These are phyloP conservation scores for Fusarium siculi DNA, from an alignment of 2,329 filamentous ascomycete genomes.

Conservation along the genomic window DNA sequence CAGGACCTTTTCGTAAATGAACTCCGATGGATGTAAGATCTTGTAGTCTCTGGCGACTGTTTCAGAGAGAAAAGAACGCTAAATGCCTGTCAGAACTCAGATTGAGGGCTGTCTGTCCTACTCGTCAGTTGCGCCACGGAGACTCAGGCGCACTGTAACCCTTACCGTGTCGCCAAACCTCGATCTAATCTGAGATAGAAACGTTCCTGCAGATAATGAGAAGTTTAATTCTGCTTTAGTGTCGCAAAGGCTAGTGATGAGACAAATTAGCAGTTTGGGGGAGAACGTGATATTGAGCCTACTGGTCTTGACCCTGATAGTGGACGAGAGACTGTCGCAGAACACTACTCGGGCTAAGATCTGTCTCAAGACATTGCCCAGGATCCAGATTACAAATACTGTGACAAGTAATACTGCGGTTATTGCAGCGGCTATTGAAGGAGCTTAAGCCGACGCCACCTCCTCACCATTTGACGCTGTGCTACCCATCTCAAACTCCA, in stretches of 20 bases:
- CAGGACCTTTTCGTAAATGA: background rate
- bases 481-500: background rate
- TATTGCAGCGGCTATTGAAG: background rate
- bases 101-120: background rate
- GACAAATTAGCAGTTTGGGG: accelerated
- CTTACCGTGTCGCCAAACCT: background rate
- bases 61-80: background rate
- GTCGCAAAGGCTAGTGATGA: no score
- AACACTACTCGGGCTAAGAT: background rate
- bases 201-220: background rate
- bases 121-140: background rate
- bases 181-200: background rate
- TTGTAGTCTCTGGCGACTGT: no score
- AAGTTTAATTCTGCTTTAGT: background rate
- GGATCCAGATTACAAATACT: background rate
- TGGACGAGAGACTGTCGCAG: background rate
- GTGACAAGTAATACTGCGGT: background rate
- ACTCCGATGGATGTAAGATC: background rate
- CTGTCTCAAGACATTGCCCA: background rate
- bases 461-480: background rate
- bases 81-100: background rate
- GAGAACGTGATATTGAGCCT: background rate
- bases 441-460: background rate
- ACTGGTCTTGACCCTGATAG: background rate
- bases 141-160: background rate